Percentiles rank a stretch among this genome's conserved stretches.
Evolutionary conservation across 331 rosid species (phyloP).

Genomic region (Pyracantha coccinea): DNA sequence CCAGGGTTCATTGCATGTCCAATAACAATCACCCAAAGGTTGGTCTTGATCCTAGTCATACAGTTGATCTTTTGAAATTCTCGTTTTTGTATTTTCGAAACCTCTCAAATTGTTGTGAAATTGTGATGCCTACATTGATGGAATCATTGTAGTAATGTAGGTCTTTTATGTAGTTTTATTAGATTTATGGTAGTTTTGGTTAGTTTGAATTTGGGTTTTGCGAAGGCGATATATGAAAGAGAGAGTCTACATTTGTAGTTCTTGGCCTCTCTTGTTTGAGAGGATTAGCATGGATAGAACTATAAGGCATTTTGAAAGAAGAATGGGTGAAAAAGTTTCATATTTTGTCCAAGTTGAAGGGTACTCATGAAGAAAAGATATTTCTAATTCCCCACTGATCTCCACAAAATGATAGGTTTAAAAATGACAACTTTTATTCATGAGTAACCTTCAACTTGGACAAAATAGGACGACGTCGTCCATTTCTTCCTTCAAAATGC

Average conservation of each 20-base stretch:
- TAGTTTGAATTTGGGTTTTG: neutral
- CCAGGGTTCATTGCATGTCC: slow-evolving; percentile 27
- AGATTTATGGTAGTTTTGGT: neutral
- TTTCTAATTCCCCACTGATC: too few species aligned
- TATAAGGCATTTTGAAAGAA: too few species aligned
- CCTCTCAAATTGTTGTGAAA: neutral
- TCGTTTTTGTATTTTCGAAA: neutral
- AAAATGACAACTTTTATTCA: too few species aligned
- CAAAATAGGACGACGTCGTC: too few species aligned
- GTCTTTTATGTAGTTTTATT: neutral
- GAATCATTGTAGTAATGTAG: neutral
- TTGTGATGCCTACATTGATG: neutral
- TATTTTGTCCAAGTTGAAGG: too few species aligned
- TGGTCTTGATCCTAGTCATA: slow-evolving; percentile 5
- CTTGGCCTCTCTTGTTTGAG: neutral
- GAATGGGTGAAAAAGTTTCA: too few species aligned
- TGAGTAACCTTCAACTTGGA: too few species aligned
- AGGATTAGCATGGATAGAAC: too few species aligned
- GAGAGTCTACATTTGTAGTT: neutral
- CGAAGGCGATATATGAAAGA: neutral
- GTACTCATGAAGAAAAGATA: too few species aligned
- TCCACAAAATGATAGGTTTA: too few species aligned
- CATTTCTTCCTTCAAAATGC: too few species aligned
- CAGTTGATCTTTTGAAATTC: neutral
- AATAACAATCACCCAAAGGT: slow-evolving; percentile 22